phyloP scores from a whole-genome alignment of 257 asterid genomes.

The Penstemon newberryi region DNA sequence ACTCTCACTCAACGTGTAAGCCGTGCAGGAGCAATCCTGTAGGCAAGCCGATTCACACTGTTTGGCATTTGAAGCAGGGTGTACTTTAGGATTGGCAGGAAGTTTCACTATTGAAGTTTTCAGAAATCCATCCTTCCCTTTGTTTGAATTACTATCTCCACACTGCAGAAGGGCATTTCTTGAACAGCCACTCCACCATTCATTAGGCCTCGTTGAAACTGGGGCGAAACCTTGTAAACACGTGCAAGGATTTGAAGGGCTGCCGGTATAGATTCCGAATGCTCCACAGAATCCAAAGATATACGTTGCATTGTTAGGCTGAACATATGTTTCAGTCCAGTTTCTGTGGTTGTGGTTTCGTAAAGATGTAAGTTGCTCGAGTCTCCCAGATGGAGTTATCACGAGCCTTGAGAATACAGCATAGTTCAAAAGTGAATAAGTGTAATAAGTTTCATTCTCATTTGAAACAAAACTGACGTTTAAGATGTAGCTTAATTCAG shows the following conservation, averaged over 20 bases:
- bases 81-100: constrained; percentile 20
- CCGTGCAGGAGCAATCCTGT: constrained; percentile 36
- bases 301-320: constrained; percentile 2
- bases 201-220: constrained; percentile 1
- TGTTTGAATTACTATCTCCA: constrained; percentile 9
- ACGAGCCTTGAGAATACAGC: constrained; percentile 27
- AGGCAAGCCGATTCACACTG: constrained; percentile 30
- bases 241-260: constrained; percentile 17
- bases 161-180: constrained; percentile 37
- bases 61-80: constrained; percentile 11
- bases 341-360: constrained; percentile 15
- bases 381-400: constrained; percentile 31
- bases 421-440: constrained; percentile 15
- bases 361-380: constrained; percentile 25
- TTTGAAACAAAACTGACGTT: constrained; percentile 4
- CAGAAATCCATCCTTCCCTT: constrained; percentile 29
- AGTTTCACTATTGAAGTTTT: constrained; percentile 13
- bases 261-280: constrained; percentile 27
- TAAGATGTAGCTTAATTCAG: constrained; percentile 29
- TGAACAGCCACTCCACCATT: constrained; percentile 24
- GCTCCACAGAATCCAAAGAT: constrained; percentile 36
- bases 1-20: constrained; percentile 28
- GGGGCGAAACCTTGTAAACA: constrained; percentile 37
- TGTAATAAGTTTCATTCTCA: constrained; percentile 26
- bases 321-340: constrained; percentile 18